A percentile compares a stretch with the other conserved stretches of the same genome.
phyloP scores from a whole-genome alignment of 345 rosid species.

The Euclidium syriacum region DNA sequence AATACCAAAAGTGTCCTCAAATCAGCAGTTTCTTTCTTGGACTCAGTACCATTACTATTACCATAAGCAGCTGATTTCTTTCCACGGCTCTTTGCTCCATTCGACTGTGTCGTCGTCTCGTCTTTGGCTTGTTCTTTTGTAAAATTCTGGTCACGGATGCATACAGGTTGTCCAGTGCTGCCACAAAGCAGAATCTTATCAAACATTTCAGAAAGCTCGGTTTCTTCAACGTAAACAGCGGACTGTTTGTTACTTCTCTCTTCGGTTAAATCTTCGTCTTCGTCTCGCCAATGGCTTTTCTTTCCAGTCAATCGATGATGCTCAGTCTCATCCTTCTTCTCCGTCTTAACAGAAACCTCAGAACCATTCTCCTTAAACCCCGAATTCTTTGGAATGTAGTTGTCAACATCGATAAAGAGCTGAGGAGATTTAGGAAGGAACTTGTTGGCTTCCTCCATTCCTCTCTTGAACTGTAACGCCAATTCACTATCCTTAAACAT shows the following conservation, averaged over 20 bases:
- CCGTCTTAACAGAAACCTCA: slow-evolving; percentile 25
- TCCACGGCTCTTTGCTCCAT: slow-evolving; percentile 36
- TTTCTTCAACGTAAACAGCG: slow-evolving; percentile 39
- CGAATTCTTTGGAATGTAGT: neutral
- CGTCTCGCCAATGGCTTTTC: slow-evolving; percentile 47
- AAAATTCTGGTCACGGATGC: slow-evolving; percentile 16
- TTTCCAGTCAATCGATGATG: slow-evolving; percentile 38
- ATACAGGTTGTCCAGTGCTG: neutral
- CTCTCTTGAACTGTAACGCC: slow-evolving; percentile 59
- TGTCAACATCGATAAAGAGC: slow-evolving; percentile 42
- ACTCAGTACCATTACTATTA: neutral
- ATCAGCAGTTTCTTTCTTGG: slow-evolving; percentile 55
- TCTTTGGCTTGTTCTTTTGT: slow-evolving; percentile 14
- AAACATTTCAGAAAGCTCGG: slow-evolving; percentile 58
- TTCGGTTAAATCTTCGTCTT: slow-evolving; percentile 39
- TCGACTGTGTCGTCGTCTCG: slow-evolving; percentile 17
- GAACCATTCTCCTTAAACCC: slow-evolving; percentile 6
- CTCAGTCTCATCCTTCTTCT: slow-evolving; percentile 31
- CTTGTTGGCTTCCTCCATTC: slow-evolving; percentile 71
- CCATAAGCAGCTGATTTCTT: slow-evolving; percentile 33
- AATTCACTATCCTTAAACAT: slow-evolving; percentile 34
- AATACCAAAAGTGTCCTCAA: slow-evolving; percentile 60
- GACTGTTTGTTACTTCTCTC: slow-evolving; percentile 58
- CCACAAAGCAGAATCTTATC: slow-evolving; percentile 47
- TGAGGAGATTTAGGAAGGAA: slow-evolving; percentile 55